Percentiles rank a stretch among this genome's conserved stretches.
These are phyloP conservation scores for Paxillus involutus DNA, from an alignment of 768 basidiomycete species.

Conservation along the genomic window DNA sequence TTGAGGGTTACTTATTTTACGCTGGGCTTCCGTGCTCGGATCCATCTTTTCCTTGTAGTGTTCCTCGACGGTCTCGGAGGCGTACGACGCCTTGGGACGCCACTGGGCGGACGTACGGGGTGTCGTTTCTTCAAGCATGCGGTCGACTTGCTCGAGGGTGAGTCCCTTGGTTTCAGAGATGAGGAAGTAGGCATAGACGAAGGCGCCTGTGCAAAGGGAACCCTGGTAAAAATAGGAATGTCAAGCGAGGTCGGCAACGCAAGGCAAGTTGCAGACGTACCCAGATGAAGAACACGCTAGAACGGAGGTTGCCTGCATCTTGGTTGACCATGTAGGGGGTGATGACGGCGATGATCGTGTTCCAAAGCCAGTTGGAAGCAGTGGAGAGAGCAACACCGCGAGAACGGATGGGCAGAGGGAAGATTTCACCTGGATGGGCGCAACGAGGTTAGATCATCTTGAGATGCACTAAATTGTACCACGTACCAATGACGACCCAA, in stretches of 20 bases:
- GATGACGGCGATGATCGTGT: conserved; percentile 43
- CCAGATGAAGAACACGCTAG: conserved; percentile 91
- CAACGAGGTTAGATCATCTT: conserved; percentile 29
- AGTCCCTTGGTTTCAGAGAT: conserved; percentile 84
- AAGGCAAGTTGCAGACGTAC: conserved; percentile 27
- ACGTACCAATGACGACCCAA: conserved; percentile 40
- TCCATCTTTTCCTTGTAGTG: conserved; percentile 5
- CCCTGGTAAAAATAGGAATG: conserved; percentile 23
- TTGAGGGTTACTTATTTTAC: background rate
- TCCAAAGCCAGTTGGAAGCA: conserved; percentile 79
- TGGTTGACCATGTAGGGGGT: conserved; percentile 50
- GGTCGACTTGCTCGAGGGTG: conserved; percentile 82
- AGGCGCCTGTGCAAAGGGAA: conserved; percentile 61
- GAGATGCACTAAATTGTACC: background rate
- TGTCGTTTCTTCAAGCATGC: conserved; percentile 68
- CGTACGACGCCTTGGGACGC: conserved; percentile 22
- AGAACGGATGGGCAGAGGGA: conserved; percentile 79
- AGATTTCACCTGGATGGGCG: conserved; percentile 68
- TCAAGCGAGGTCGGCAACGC: background rate
- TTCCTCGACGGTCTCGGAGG: conserved; percentile 9
- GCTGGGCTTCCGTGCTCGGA: conserved; percentile 2
- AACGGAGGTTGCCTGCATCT: conserved; percentile 46
- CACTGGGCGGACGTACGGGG: conserved; percentile 49
- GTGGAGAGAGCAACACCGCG: conserved; percentile 80
- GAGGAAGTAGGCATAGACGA: conserved; percentile 80